Evolutionary conservation across 192 early-diverging fungal species (phyloP).

Genomic region (Helicostylum pulchrum): DNA sequence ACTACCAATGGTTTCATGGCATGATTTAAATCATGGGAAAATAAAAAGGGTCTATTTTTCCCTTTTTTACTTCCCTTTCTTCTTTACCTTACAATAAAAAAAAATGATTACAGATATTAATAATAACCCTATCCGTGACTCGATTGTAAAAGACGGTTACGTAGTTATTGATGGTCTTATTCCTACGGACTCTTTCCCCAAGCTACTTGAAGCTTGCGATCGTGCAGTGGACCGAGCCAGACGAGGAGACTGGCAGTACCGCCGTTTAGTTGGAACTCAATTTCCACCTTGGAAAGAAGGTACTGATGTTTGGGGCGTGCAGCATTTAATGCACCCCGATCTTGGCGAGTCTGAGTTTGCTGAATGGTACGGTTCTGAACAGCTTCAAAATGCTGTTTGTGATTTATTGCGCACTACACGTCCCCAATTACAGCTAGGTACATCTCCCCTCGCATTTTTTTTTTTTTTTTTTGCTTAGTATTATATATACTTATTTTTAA

Average conservation of each 20-base stretch:
- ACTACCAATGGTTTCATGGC: no score
- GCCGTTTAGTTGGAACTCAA: conserved; percentile 45
- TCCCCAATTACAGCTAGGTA: conserved; percentile 41
- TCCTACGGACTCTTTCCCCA: conserved; percentile 28
- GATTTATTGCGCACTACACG: conserved; percentile 34
- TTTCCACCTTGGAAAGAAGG: conserved; percentile 49
- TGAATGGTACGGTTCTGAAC: conserved; percentile 43
- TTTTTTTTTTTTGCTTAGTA: background rate
- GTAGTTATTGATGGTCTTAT: conserved; percentile 46
- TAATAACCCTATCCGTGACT: conserved; percentile 21
- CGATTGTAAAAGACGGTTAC: conserved; percentile 40
- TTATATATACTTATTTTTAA: background rate
- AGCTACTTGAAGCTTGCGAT: conserved; percentile 39
- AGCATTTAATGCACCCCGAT: conserved; percentile 46
- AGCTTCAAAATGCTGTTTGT: conserved; percentile 38
- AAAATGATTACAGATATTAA: conserved; percentile 25
- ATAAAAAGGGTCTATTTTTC: conserved; percentile 2
- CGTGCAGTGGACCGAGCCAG: conserved; percentile 38
- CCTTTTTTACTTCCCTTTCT: background rate
- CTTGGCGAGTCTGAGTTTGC: conserved; percentile 43
- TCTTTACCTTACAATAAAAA: background rate
- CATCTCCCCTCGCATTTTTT: no score
- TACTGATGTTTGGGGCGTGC: conserved; percentile 48
- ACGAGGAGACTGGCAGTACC: conserved; percentile 40
- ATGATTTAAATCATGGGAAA: background rate